Conservation (phyloP, 805 yeast species). For the Nakazawaea sp. region DNA sequence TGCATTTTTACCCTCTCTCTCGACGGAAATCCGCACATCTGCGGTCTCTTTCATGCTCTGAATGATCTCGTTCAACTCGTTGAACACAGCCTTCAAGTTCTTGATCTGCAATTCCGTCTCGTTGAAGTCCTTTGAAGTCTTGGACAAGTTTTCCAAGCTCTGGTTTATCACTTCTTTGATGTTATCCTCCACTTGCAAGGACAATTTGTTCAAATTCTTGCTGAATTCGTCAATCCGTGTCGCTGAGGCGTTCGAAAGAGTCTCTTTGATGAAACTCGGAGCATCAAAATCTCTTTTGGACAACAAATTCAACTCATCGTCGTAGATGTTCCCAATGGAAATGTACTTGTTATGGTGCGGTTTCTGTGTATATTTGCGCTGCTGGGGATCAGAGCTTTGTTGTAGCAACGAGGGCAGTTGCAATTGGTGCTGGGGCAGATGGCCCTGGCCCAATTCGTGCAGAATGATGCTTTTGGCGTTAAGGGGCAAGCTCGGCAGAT, state of each 20-base stretch:
- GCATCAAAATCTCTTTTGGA: constrained; percentile 40
- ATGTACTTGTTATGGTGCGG: constrained; percentile 8
- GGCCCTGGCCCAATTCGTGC: background rate
- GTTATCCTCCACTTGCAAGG: constrained; percentile 44
- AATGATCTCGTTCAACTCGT: constrained; percentile 54
- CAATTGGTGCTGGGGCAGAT: constrained; percentile 7
- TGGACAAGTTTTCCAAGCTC: constrained; percentile 55
- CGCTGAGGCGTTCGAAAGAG: constrained; percentile 61
- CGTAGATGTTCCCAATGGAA: constrained; percentile 7
- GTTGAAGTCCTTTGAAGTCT: constrained; percentile 52
- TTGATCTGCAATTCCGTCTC: constrained; percentile 61
- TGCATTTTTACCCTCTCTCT: constrained; percentile 20
- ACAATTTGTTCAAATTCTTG: constrained; percentile 41
- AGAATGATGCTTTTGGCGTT: constrained; percentile 14
- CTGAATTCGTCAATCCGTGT: constrained; percentile 66
- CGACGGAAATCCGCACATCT: constrained; percentile 43
- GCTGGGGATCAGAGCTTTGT: constrained; percentile 9
- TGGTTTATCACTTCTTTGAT: constrained; percentile 52
- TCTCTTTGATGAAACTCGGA: constrained; percentile 36
- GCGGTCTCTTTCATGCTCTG: constrained; percentile 56
- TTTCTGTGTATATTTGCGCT: background rate
- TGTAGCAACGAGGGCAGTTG: constrained; percentile 3
- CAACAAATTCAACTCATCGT: constrained; percentile 24
- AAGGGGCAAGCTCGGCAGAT: constrained; percentile 22
- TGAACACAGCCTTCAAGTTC: constrained; percentile 51